Percentiles rank a stretch among this genome's conserved stretches.
Conservation (phyloP, 257 asterid species). For the Gentiana dahurica region DNA sequence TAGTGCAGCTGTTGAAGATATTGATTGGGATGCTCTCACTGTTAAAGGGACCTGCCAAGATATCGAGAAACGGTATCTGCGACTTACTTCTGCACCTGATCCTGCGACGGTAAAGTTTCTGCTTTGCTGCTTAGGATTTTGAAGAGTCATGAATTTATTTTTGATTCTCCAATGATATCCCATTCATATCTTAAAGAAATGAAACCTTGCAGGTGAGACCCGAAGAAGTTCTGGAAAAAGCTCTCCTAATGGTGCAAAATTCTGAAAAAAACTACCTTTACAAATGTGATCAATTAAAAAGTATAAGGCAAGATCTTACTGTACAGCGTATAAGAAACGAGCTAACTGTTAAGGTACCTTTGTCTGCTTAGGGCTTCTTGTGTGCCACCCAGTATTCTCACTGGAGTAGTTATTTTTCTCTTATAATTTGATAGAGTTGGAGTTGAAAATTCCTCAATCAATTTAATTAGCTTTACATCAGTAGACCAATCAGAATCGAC, state of each 20-base stretch:
- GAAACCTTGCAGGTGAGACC: slow-evolving; percentile 81
- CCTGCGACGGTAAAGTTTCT: slow-evolving; percentile 71
- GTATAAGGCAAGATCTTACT: slow-evolving; percentile 98
- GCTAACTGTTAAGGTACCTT: slow-evolving; percentile 79
- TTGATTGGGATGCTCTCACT: slow-evolving; percentile 94
- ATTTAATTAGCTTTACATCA: too few relatives aligned
- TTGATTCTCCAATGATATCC: slow-evolving; percentile 2
- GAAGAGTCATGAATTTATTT: slow-evolving; percentile 5
- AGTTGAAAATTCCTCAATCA: too few relatives aligned
- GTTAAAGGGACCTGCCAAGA: slow-evolving; percentile 96
- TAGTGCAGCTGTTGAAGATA: slow-evolving; percentile 92
- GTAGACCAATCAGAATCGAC: too few relatives aligned
- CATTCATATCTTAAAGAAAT: slow-evolving; percentile 12
- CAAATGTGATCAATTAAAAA: slow-evolving; percentile 96
- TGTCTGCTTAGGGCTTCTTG: slow-evolving; percentile 5
- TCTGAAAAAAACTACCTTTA: slow-evolving; percentile 83
- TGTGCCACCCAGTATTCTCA: not conserved
- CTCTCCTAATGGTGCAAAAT: slow-evolving; percentile 74
- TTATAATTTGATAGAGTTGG: too few relatives aligned
- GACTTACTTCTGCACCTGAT: slow-evolving; percentile 99
- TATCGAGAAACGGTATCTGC: slow-evolving; percentile 90
- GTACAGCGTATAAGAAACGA: slow-evolving; percentile 89
- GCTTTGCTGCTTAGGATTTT: slow-evolving; percentile 12
- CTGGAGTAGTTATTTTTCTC: too few relatives aligned
- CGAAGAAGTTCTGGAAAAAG: slow-evolving; percentile 92